Base-by-base conservation (phyloP, 2,329 filamentous ascomycete genomes). In the Aspergillus thermomutatus region DNA sequence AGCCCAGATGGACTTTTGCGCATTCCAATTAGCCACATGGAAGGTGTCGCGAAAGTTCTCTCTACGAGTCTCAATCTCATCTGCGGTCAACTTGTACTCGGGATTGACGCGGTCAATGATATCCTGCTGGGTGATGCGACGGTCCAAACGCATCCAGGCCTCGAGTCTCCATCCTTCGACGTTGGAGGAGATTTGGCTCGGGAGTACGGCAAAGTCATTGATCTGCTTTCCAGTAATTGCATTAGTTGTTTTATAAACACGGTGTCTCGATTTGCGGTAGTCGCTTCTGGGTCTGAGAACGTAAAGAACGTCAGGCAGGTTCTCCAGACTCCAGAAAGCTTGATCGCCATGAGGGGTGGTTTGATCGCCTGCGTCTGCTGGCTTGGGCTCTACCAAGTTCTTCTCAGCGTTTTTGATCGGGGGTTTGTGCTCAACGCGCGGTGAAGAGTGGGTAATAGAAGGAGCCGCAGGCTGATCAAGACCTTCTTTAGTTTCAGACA, bases 241-340 rank as follows among this genome's bases (percentile, higher is more conserved):
- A 26, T 58, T 59, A 6, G 49, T 45, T 9, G 63, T 63, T 28
- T 40, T 57, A 27, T 53, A 55, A 5, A 63, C 27, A 14, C 48
- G 43, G 1, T 26, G 28, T 10, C 43, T 41, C 2, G 48, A 45
- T 41, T 58, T 55, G 9, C 21, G 31, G 43, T 57, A 19, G 14
- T 50, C 49, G 8, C 53, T 25, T 37, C 34, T 48, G 17, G 61
- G 63, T 27, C 54, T 55, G 40, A 66, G 58, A 3, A 54, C 34
- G 41, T 70, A 69, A 10, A 71, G 40, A 2, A 71, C 66, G 23
- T 65, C 67, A 1, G 67, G 69, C 10, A 71, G 50, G 45, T 66
- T 63, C 4, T 65, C 26, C 9, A 67, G 41, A 23, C 50, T 63
- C 68, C 68, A 71, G 11, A 49, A 43, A 9, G 26, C 48, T 52